Percentiles rank a stretch among this genome's conserved stretches.
Conservation (phyloP, 306 rosid species). For the Hippophae tibetana region DNA sequence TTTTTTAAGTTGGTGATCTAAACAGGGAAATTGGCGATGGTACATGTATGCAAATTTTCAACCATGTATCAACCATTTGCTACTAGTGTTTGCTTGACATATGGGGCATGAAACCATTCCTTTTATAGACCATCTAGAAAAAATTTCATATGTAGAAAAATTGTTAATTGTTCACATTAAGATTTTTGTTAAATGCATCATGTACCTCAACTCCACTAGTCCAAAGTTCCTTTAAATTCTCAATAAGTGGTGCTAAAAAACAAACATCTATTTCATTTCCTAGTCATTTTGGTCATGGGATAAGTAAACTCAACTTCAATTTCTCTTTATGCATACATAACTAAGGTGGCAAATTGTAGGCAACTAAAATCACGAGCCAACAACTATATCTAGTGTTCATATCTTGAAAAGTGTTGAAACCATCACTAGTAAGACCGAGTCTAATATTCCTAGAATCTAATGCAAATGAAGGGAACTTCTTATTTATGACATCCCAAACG, state of each 20-base stretch:
- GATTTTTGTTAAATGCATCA: neutral
- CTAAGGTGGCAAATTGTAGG: neutral
- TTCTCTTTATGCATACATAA: neutral
- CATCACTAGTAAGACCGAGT: neutral
- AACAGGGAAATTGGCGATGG: neutral
- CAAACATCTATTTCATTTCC: neutral
- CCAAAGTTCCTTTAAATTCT: too few relatives aligned
- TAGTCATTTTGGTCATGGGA: neutral
- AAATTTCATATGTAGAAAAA: neutral
- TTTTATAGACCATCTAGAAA: neutral
- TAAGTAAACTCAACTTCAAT: neutral
- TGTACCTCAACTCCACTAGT: neutral
- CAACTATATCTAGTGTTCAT: constrained; percentile 4
- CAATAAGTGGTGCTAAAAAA: neutral
- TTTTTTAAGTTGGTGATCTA: neutral
- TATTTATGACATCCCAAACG: neutral
- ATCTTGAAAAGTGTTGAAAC: neutral
- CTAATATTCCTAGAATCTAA: neutral
- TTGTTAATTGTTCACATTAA: neutral
- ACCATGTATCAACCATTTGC: neutral
- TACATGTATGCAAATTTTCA: neutral
- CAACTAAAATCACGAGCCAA: neutral
- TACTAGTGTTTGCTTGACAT: neutral
- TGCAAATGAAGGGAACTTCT: neutral
- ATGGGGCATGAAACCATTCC: neutral